Evolutionary conservation across 169 alveolate genomes (phyloP).

Genomic region (Eimeria brunetti): DNA sequence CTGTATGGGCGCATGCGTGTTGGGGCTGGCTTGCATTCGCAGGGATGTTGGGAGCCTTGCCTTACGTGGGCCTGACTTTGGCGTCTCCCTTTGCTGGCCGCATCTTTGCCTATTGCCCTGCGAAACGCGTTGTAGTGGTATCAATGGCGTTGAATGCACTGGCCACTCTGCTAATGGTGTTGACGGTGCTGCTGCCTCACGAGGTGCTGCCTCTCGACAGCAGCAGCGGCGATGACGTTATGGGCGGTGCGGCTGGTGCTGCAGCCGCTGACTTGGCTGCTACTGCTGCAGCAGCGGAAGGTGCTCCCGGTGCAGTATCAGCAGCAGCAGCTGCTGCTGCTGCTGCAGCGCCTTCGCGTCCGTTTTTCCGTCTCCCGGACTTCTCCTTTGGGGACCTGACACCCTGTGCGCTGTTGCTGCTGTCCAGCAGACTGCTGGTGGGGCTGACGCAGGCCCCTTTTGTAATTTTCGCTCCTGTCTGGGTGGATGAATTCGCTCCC

Average conservation of each 20-base stretch:
- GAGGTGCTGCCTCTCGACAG: neutral
- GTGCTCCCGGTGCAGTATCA: neutral
- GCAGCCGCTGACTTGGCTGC: neutral
- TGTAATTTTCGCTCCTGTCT: slow-evolving; percentile 78
- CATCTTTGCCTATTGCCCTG: slow-evolving; percentile 14
- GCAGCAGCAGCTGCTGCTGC: slow-evolving; percentile 4
- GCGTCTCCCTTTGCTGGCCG: slow-evolving; percentile 75
- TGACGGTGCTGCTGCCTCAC: slow-evolving; percentile 53
- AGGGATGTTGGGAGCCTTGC: slow-evolving; percentile 80
- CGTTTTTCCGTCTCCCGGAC: slow-evolving; percentile 42
- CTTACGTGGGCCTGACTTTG: slow-evolving; percentile 69
- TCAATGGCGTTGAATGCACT: slow-evolving; percentile 63
- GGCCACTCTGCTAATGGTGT: slow-evolving; percentile 43
- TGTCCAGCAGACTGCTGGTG: slow-evolving; percentile 59
- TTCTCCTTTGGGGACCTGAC: slow-evolving; percentile 65
- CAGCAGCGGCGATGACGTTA: slow-evolving; percentile 6
- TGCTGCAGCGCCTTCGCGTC: neutral
- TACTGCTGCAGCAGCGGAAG: neutral
- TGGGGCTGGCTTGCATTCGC: neutral
- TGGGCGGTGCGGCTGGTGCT: neutral
- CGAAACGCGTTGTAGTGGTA: slow-evolving; percentile 32
- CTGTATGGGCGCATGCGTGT: neutral
- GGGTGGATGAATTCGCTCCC: slow-evolving; percentile 83
- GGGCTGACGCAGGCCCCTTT: slow-evolving; percentile 78
- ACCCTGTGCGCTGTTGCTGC: slow-evolving; percentile 65